Base-by-base conservation (phyloP, 2,329 filamentous ascomycete species). In the Chrysoporthe austroafricana region DNA sequence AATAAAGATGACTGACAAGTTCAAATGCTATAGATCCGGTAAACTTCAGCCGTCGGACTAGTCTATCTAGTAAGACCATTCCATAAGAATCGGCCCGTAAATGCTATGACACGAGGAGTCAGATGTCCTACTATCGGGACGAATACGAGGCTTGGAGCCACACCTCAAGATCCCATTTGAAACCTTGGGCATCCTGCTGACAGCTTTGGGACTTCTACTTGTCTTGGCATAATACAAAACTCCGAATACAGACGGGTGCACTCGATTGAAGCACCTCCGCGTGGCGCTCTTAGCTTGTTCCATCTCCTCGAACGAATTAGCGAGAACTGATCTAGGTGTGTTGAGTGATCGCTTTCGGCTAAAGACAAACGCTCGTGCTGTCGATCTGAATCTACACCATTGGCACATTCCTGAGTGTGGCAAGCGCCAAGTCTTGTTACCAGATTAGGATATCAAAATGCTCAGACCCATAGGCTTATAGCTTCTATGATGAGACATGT, bases 1-100 rank as follows among this genome's bases (percentile, higher is more conserved):
- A 42, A 58, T 58, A 58, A 4, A 34, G 18, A n/a, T 13, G 6
- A 34, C n/a, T 2, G 3, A 39, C 2, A 6, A 13, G 34, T 36
- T 14, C 18, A 4, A 58, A 39, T 42, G 34, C n/a, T n/a, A 34
- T 21, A 2, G 2, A 9, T 42, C 2, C 21, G 56, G n/a, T 21
- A 8, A n/a, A 9, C 44, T n/a, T 60, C 57, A 60, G 57, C 57
- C n/a, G 39, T 60, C 57, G 57, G 57, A 26, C 11, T 39, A 42
- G n/a, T 42, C 21, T 32, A 44, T 11, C 57, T 11, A 14, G 57
- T 44, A 5, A 44, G 39, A 60, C 39, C n/a, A 60, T 11, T 44
- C 5, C 3, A 8, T 26, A 2, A 26, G 34, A 59, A 39, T 42
- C 56, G 56, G 56, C 4, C 56, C 34, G 50, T 34, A 21, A 54